These are phyloP conservation scores for Rutstroemia sp. DNA, from an alignment of 2,329 filamentous ascomycete genomes.

Conservation along the genomic window DNA sequence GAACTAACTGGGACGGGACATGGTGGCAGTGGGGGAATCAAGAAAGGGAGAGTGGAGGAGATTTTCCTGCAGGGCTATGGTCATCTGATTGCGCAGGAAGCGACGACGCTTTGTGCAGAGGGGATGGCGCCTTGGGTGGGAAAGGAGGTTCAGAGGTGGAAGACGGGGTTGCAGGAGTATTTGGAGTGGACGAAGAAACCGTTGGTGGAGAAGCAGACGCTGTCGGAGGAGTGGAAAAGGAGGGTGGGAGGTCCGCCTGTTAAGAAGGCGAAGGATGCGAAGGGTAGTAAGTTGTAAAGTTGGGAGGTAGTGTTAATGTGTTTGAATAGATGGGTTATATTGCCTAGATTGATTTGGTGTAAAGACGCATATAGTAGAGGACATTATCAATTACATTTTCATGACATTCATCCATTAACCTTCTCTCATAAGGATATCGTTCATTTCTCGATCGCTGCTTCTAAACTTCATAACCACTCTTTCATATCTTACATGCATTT, in stretches of 20 bases:
- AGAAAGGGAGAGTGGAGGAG: conserved; percentile 59
- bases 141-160: conserved; percentile 50
- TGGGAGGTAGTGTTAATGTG: too few species aligned
- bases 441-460: too few species aligned
- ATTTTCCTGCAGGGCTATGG: conserved; percentile 59
- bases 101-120: conserved; percentile 58
- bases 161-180: conserved; percentile 48
- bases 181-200: conserved; percentile 44
- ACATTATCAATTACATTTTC: too few species aligned
- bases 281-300: too few species aligned
- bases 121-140: conserved; percentile 50
- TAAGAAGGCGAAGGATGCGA: neutral
- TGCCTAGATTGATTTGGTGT: too few species aligned
- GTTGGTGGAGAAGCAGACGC: conserved; percentile 47
- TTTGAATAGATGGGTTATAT: too few species aligned
- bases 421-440: too few species aligned
- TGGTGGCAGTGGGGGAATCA: conserved; percentile 59
- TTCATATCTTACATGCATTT: too few species aligned
- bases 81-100: conserved; percentile 81
- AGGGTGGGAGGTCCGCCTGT: conserved; percentile 15
- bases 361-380: too few species aligned
- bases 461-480: too few species aligned
- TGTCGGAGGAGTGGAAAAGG: conserved; percentile 47
- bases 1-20: conserved; percentile 54
- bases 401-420: too few species aligned